Evolutionary conservation across 768 basidiomycete species (phyloP).

Genomic region (Lentinus brumalis): DNA sequence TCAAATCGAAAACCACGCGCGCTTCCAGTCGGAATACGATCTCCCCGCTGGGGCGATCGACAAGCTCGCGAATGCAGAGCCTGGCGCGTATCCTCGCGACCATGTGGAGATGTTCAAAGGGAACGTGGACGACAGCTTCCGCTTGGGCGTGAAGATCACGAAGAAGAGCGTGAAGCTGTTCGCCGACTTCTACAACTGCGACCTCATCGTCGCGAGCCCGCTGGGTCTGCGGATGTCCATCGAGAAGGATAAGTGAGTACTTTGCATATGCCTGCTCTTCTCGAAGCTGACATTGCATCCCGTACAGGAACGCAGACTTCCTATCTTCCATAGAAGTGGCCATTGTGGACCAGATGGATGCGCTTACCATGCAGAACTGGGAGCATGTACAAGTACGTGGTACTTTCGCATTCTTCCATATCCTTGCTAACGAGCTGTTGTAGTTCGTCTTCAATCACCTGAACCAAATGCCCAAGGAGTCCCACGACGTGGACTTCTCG

Average conservation of each 20-base stretch:
- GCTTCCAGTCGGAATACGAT: slow-evolving; percentile 82
- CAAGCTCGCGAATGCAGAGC: slow-evolving; percentile 72
- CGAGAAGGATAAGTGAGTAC: slow-evolving; percentile 87
- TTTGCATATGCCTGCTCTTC: not conserved
- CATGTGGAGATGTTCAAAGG: slow-evolving; percentile 94
- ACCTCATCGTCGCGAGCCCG: slow-evolving; percentile 92
- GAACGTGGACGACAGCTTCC: slow-evolving; percentile 96
- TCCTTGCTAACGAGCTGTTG: not conserved
- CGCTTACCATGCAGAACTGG: slow-evolving; percentile 98
- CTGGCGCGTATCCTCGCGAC: slow-evolving; percentile 80
- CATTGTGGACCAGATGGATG: slow-evolving; percentile 91
- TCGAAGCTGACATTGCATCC: too few species aligned
- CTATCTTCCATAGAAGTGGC: slow-evolving; percentile 91
- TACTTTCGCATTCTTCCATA: not conserved
- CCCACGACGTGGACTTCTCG: slow-evolving; percentile 93
- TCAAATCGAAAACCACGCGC: slow-evolving; percentile 86
- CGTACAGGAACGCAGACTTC: slow-evolving; percentile 80
- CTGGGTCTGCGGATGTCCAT: slow-evolving; percentile 88
- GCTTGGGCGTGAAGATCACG: slow-evolving; percentile 91
- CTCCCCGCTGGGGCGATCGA: slow-evolving; percentile 79
- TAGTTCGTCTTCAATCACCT: slow-evolving; percentile 86
- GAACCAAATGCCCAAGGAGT: slow-evolving; percentile 90
- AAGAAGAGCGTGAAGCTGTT: slow-evolving; percentile 91
- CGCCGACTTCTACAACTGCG: slow-evolving; percentile 86
- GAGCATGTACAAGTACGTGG: slow-evolving; percentile 85